phyloP scores from a whole-genome alignment of 129 eudicot genomes.

The Chrysanthemum seticuspe region DNA sequence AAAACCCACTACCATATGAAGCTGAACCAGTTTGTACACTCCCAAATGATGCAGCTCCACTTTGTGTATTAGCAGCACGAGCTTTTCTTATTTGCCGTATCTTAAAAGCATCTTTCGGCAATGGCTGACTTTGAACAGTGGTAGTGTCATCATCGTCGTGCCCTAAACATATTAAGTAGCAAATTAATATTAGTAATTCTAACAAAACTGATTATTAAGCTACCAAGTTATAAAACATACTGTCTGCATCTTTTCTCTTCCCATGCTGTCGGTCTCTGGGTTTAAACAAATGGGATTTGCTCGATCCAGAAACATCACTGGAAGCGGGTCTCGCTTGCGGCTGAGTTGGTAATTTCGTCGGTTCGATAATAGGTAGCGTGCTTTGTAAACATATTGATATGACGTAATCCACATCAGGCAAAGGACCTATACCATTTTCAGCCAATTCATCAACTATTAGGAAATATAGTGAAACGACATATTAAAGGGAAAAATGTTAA shows the following conservation, averaged over 20 bases:
- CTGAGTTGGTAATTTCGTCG: constrained; percentile 38
- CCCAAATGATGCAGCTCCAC: constrained; percentile 75
- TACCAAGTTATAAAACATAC: constrained; percentile 41
- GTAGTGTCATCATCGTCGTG: constrained; percentile 81
- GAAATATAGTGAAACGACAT: neutral
- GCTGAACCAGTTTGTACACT: constrained; percentile 79
- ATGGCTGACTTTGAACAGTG: constrained; percentile 77
- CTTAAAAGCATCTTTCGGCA: constrained; percentile 82
- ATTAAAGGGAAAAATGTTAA: too few species aligned
- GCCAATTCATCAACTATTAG: constrained; percentile 7
- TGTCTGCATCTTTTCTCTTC: constrained; percentile 65
- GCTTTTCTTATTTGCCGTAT: constrained; percentile 79
- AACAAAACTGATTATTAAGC: too few species aligned
- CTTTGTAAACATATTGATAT: constrained; percentile 85
- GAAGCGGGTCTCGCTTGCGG: constrained; percentile 53
- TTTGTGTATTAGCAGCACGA: constrained; percentile 43
- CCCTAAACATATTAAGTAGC: constrained; percentile 38
- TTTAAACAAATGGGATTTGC: constrained; percentile 52
- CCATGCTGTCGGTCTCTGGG: constrained; percentile 67
- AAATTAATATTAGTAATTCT: neutral
- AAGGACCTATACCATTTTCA: constrained; percentile 66
- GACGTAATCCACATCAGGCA: constrained; percentile 88
- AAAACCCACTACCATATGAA: constrained; percentile 85
- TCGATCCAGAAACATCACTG: constrained; percentile 70
- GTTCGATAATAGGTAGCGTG: constrained; percentile 45